phyloP scores from a whole-genome alignment of 805 yeast genomes.

The Myxozyma geophila region DNA sequence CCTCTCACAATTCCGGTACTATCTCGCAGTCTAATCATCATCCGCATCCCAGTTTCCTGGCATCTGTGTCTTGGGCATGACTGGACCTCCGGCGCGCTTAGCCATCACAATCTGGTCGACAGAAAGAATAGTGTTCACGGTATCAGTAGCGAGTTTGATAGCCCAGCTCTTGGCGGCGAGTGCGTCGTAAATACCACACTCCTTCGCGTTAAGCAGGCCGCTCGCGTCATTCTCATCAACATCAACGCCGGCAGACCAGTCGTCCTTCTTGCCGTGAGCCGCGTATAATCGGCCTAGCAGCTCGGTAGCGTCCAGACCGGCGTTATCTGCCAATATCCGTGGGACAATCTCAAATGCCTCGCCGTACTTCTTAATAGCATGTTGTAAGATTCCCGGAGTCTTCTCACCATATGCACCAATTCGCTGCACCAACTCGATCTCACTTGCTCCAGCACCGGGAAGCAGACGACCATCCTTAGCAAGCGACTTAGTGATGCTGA shows the following conservation, averaged over 20 bases:
- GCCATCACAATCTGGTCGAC: conserved; percentile 99
- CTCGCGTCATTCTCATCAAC: conserved; percentile 60
- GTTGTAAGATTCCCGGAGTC: conserved; percentile 90
- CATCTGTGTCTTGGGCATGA: conserved; percentile 79
- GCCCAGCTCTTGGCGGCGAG: conserved; percentile 83
- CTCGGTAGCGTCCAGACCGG: conserved; percentile 90
- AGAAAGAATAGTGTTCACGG: conserved; percentile 85
- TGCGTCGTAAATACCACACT: conserved; percentile 75
- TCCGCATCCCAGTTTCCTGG: conserved; percentile 97
- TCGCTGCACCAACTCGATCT: conserved; percentile 80
- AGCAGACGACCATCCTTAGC: conserved; percentile 78
- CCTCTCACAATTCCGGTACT: no score
- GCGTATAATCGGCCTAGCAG: conserved; percentile 88
- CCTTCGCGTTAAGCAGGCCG: conserved; percentile 73
- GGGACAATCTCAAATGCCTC: conserved; percentile 95
- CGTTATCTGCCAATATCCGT: conserved; percentile 87
- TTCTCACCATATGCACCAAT: conserved; percentile 86
- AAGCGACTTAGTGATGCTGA: conserved; percentile 85
- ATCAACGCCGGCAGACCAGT: conserved; percentile 61
- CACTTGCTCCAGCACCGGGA: conserved; percentile 97
- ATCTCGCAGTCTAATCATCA: conserved; percentile 48
- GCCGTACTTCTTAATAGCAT: conserved; percentile 93
- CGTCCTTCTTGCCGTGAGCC: conserved; percentile 59
- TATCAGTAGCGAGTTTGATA: conserved; percentile 91
- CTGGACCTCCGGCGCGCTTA: conserved; percentile 98